Evolutionary conservation across 179 eudicot genomes (phyloP), one percentile per base, ranked within the genome.

Genomic region (Amaranthus tricolor): DNA sequence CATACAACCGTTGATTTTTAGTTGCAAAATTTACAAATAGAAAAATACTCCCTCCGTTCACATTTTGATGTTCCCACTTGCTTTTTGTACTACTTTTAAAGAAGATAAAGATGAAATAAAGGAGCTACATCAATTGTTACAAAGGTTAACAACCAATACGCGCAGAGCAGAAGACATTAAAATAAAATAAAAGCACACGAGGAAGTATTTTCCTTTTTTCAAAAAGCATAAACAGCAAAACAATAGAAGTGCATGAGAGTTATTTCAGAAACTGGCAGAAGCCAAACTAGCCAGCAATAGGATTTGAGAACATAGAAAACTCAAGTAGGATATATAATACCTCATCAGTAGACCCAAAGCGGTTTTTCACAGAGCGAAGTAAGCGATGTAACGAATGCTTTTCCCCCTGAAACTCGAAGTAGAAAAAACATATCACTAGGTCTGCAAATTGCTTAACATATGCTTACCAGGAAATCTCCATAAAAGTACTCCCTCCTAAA

Each of bases 291-390:
- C 52, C 43, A 17, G 14, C 60, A 40, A 56, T 50, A 13, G 6
- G 16, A 54, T 77, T 55, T 52, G 40, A 63, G 57, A 65, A 61
- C 64, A 63, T 9, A 17, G n/a, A 19, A 68, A 68, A 17, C 47
- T 59, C 50, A 66, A 10, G 21, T 62, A 21, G 21, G 31, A 19
- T 10, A 7, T 19, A 56, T 6, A 62, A 61, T 83, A 93, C 99
- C 99, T 96, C 99, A 80, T 96, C 99, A 57, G 99, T 91, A 82
- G 99, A 85, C 60, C 99, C 98, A 91, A 88, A 96, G 19, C 99
- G 97, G 78, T 96, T 96, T 86, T 96, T 96, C 49, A 89, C 92
- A 43, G 98, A 83, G 74, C 99, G 92, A 83, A 96, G 98, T 73
- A 96, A 81, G 77, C 99, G 97, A 83, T 96, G 89, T 54, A 94